phyloP scores from a whole-genome alignment of 2,329 filamentous ascomycete species.

The Chrysosporium keratinophilum region DNA sequence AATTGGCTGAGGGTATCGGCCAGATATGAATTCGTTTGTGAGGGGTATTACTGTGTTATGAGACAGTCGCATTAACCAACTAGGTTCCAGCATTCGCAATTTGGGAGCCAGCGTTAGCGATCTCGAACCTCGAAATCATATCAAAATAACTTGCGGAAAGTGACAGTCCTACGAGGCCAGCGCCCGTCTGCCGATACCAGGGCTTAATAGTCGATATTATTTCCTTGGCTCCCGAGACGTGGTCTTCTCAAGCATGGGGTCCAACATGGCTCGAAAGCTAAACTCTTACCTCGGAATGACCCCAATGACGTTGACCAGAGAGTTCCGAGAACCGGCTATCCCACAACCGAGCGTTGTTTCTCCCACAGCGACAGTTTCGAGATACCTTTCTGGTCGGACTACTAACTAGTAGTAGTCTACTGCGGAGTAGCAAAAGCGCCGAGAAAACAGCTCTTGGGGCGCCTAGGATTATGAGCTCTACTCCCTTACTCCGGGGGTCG shows the following conservation, averaged over 20 bases:
- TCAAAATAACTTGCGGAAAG: too few species aligned
- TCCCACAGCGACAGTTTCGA: neutral
- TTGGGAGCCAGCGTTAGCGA: too few species aligned
- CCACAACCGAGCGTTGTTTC: neutral
- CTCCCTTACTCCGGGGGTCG: neutral
- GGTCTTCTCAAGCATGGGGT: too few species aligned
- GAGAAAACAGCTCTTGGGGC: neutral
- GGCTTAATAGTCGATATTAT: too few species aligned
- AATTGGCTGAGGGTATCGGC: neutral
- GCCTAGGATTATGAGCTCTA: neutral
- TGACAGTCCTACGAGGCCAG: too few species aligned
- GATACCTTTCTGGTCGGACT: neutral
- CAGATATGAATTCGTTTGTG: neutral
- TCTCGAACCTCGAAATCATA: too few species aligned
- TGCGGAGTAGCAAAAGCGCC: too few species aligned
- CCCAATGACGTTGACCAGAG: neutral
- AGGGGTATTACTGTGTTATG: neutral
- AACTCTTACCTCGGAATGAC: slow-evolving; percentile 7
- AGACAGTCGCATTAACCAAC: neutral
- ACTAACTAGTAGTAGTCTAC: too few species aligned
- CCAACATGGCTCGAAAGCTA: neutral
- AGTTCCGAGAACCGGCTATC: slow-evolving; percentile 8
- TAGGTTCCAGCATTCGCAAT: too few species aligned
- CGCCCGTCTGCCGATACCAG: too few species aligned
- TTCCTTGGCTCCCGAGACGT: too few species aligned